Conservation (phyloP, 2,329 filamentous ascomycete genomes). For the Aschersonia sp. region DNA sequence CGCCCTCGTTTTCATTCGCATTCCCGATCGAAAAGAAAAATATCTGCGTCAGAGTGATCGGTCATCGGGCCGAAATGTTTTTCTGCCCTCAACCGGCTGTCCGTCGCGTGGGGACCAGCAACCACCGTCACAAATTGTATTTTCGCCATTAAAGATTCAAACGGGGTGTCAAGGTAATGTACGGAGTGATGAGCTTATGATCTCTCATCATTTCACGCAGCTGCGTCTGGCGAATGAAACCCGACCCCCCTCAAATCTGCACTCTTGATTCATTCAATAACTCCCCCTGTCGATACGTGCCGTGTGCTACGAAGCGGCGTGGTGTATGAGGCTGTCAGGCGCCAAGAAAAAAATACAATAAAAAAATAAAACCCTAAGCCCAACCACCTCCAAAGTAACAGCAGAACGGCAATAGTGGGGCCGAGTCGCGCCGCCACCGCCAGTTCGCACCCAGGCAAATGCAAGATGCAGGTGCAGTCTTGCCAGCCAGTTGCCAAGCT, state of each 20-base stretch:
- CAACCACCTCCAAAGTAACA: no score
- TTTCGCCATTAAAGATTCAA: background rate
- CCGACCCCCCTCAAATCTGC: no score
- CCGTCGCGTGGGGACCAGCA: background rate
- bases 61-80: background rate
- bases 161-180: background rate
- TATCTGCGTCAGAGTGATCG: no score
- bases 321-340: no score
- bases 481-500: background rate
- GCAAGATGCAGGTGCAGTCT: background rate
- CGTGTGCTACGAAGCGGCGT: no score
- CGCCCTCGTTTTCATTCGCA: no score
- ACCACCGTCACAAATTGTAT: background rate
- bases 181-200: background rate
- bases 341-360: no score
- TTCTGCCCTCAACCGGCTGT: no score
- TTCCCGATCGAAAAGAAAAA: no score
- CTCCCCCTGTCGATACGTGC: background rate
- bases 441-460: background rate
- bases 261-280: no score
- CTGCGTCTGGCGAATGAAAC: no score
- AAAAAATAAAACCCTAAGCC: no score
- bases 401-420: slow-evolving; percentile 2
- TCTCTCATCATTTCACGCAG: background rate
- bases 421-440: slow-evolving; percentile 3